Evolutionary conservation across 2,329 filamentous ascomycete genomes (phyloP).

Genomic region (Trichophyton benhamiae): DNA sequence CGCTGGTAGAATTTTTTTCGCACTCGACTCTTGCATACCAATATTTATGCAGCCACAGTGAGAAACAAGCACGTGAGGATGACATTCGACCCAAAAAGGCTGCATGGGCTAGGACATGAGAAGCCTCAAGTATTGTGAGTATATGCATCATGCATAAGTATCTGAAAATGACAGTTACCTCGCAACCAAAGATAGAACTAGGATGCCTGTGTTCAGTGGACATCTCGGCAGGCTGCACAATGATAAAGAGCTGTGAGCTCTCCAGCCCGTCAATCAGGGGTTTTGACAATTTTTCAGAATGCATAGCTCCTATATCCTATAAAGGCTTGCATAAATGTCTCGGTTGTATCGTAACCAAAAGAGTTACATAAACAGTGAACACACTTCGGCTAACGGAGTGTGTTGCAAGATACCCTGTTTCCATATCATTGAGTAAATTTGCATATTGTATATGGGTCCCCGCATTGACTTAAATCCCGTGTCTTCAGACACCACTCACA

Average conservation of each 20-base stretch:
- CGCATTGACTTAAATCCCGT: not conserved
- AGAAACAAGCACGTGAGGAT: too few species aligned
- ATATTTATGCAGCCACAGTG: too few species aligned
- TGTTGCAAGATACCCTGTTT: not conserved
- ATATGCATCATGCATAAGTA: too few species aligned
- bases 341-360: not conserved
- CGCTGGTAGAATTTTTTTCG: too few species aligned
- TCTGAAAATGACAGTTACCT: not conserved
- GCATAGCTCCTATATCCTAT: not conserved
- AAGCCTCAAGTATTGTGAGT: too few species aligned
- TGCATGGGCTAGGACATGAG: too few species aligned
- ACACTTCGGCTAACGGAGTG: not conserved
- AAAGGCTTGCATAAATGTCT: not conserved
- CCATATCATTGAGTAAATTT: not conserved
- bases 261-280: not conserved
- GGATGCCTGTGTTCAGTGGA: not conserved
- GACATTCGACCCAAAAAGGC: too few species aligned
- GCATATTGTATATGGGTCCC: not conserved
- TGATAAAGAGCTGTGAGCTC: not conserved
- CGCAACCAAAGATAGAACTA: not conserved
- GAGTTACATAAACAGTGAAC: not conserved
- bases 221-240: not conserved
- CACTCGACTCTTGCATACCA: too few species aligned
- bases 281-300: not conserved
- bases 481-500: not conserved